phyloP scores from a whole-genome alignment of 2,329 filamentous ascomycete species.

The Penicillium sclerotigenum region DNA sequence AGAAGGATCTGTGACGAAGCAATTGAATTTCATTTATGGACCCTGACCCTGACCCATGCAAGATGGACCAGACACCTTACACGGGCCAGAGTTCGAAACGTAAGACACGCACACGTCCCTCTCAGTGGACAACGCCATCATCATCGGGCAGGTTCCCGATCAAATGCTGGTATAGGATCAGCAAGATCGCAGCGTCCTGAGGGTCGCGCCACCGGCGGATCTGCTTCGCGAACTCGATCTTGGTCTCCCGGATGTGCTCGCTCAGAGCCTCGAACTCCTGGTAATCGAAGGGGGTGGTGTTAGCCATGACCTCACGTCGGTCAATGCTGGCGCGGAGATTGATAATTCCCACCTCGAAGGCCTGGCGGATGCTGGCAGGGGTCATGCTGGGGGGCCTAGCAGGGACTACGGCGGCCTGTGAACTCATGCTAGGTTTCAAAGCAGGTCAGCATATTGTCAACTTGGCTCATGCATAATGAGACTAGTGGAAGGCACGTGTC shows the following conservation, averaged over 20 bases:
- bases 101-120: background rate
- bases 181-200: background rate
- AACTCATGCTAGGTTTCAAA: background rate
- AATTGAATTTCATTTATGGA: background rate
- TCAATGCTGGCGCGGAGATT: background rate
- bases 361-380: background rate
- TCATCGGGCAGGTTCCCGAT: background rate
- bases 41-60: background rate
- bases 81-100: background rate
- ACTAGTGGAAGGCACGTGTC: background rate
- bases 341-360: background rate
- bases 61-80: background rate
- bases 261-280: background rate
- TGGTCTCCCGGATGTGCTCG: background rate
- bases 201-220: background rate
- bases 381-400: background rate
- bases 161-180: rapidly evolving
- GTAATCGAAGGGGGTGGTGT: background rate
- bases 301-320: background rate
- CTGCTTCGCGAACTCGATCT: background rate
- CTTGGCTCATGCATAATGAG: background rate
- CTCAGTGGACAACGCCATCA: background rate
- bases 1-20: background rate
- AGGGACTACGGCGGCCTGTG: background rate
- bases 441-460: background rate